Evolutionary conservation across 768 basidiomycete species (phyloP), one percentile per base, ranked within the genome.

Genomic region (Pleurotus sapidus): DNA sequence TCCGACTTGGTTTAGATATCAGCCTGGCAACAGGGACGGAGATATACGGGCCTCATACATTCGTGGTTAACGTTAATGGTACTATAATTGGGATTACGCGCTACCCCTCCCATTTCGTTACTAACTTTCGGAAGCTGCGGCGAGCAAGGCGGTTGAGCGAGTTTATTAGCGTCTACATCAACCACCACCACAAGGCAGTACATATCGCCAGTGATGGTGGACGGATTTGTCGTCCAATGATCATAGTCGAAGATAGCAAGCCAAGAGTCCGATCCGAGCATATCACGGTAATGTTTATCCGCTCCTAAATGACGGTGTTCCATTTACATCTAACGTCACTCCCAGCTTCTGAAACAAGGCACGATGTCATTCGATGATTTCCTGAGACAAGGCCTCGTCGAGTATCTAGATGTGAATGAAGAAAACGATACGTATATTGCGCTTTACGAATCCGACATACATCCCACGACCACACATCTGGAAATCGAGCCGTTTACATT

Each of bases 401-500:
- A 99, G 70, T 99, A 99, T 68, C 86, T 98, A 40, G 97, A 98
- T 68, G 95, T 98, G 55, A 99, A 99, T 69, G 97, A 99, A 73
- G 97, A 99, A 73, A 98, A 98, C 69, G 97, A 98, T 72, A 88
- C 95, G 17, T 89, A 89, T 70, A 96, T 99, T 63, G 95, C 97
- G 1, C 80, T 98, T 46, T 95, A 97, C 72, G 97, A 99, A 72
- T 74, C 83, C 27, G 85, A 94, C 69, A 93, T 98, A 64, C 83
- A 85, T 20, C 75, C 82, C 46, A 73, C 82, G 2, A 95, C 95
- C 9, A 98, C 97, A 0, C 96, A 99, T 73, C 84, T 98, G 34
- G 97, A 98, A 73, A 98, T 99, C 59, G 96, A 99, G 67, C 97
- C 97, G 1, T 99, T 99, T 73, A 98, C 97, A 2, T 77, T 99